A percentile compares a stretch with the other conserved stretches of the same genome.
Conservation (phyloP, 495 filamentous ascomycete species). For the Penicillium cinerascens region DNA sequence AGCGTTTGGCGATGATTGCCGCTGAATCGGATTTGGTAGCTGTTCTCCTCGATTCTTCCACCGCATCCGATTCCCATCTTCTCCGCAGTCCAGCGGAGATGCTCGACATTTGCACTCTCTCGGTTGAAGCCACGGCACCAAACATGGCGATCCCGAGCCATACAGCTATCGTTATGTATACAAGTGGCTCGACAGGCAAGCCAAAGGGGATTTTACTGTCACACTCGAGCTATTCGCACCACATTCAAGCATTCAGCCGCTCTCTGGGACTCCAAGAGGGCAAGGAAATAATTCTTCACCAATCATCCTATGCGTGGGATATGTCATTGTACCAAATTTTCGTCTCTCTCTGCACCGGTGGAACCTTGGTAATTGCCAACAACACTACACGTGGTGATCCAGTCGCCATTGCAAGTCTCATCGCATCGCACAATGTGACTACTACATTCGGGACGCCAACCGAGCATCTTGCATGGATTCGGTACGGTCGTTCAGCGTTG, state of each 20-base stretch:
- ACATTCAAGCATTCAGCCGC: conserved; percentile 25
- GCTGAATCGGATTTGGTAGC: conserved; percentile 17
- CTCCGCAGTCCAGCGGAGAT: conserved; percentile 1
- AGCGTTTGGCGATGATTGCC: conserved; percentile 29
- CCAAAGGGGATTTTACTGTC: conserved; percentile 38
- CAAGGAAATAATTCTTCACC: conserved; percentile 37
- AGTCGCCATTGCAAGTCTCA: conserved; percentile 27
- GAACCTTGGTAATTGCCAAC: conserved; percentile 28
- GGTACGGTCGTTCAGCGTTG: conserved; percentile 18
- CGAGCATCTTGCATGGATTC: conserved; percentile 37
- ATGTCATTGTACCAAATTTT: conserved; percentile 35
- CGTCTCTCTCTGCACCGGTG: conserved; percentile 27
- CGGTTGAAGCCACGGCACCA: background rate
- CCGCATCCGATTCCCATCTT: background rate
- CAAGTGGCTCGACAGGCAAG: conserved; percentile 37
- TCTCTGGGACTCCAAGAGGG: conserved; percentile 12
- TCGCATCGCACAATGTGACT: conserved; percentile 30
- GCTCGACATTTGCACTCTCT: conserved; percentile 13
- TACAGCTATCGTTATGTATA: conserved; percentile 38
- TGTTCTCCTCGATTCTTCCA: conserved; percentile 13
- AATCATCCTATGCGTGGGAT: conserved; percentile 42
- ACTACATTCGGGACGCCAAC: conserved; percentile 39
- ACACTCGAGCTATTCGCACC: conserved; percentile 28
- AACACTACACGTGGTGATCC: conserved; percentile 27
- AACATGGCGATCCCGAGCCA: conserved; percentile 1